Evolutionary conservation across 1,139 yeast species (phyloP).

Genomic region (Suhomyces guaymorum): DNA sequence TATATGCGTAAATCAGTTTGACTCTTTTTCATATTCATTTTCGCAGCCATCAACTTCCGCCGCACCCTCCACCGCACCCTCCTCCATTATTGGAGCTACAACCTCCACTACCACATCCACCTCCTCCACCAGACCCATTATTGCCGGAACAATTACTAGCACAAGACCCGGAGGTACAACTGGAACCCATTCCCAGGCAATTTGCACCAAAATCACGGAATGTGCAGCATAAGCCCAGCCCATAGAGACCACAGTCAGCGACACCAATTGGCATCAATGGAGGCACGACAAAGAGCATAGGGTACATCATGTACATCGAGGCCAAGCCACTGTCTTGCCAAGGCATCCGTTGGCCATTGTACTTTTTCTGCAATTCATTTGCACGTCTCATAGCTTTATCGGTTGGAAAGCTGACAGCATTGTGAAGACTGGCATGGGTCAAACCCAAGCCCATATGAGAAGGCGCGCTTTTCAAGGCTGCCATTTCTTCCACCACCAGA

Average conservation of each 20-base stretch:
- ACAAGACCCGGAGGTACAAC: constrained; percentile 2
- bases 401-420: constrained; percentile 17
- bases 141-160: not conserved
- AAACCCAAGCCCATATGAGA: constrained; percentile 13
- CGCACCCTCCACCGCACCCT: constrained; percentile 5
- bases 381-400: constrained; percentile 9
- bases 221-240: constrained; percentile 15
- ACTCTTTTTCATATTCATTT: too few species aligned
- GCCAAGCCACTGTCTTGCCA: constrained; percentile 8
- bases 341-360: constrained; percentile 11
- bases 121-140: constrained; percentile 1
- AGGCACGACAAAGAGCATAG: constrained; percentile 15
- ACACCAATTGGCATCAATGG: constrained; percentile 12
- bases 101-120: constrained; percentile 5
- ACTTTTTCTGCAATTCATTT: constrained; percentile 8
- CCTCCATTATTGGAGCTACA: constrained; percentile 5
- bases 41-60: constrained; percentile 3
- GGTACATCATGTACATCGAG: constrained; percentile 7
- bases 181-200: constrained; percentile 13
- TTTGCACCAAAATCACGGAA: constrained; percentile 15
- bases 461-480: constrained; percentile 2
- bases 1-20: too few species aligned
- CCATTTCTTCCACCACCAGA: constrained; percentile 1
- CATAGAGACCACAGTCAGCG: constrained; percentile 12
- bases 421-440: constrained; percentile 23